These are phyloP conservation scores for Yamadazyma olivae DNA, from an alignment of 805 yeast species.

Conservation along the genomic window DNA sequence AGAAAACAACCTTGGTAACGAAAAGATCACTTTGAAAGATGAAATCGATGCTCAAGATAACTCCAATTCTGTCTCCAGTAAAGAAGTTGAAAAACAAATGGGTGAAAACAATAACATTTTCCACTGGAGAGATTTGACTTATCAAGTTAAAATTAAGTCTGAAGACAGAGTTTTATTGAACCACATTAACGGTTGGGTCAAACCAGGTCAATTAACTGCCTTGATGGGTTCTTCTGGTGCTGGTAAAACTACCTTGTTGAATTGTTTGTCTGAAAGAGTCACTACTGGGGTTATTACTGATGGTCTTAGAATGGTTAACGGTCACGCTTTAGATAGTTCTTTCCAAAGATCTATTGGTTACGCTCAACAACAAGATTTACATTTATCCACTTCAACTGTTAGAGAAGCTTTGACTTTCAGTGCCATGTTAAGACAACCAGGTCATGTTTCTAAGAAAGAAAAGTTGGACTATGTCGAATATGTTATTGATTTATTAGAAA, in stretches of 20 bases:
- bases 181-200: constrained; percentile 59
- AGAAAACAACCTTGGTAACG: constrained; percentile 28
- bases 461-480: constrained; percentile 67
- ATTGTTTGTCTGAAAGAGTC: constrained; percentile 64
- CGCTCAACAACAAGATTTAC: constrained; percentile 78
- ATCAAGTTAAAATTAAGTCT: constrained; percentile 33
- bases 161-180: constrained; percentile 39
- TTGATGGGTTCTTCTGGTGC: constrained; percentile 87
- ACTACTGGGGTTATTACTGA: constrained; percentile 31
- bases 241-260: constrained; percentile 75
- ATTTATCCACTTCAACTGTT: constrained; percentile 64
- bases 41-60: constrained; percentile 8
- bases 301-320: constrained; percentile 61
- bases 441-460: constrained; percentile 49
- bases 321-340: constrained; percentile 57
- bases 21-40: constrained; percentile 12
- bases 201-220: constrained; percentile 81
- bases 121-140: constrained; percentile 38
- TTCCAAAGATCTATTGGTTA: constrained; percentile 78
- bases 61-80: not conserved
- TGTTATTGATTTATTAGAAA: constrained; percentile 62
- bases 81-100: constrained; percentile 26
- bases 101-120: constrained; percentile 29
- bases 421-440: constrained; percentile 69
- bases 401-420: constrained; percentile 72